These are phyloP conservation scores for Gracilaria caudata DNA, from an alignment of 23 red algal genomes.

Conservation along the genomic window DNA sequence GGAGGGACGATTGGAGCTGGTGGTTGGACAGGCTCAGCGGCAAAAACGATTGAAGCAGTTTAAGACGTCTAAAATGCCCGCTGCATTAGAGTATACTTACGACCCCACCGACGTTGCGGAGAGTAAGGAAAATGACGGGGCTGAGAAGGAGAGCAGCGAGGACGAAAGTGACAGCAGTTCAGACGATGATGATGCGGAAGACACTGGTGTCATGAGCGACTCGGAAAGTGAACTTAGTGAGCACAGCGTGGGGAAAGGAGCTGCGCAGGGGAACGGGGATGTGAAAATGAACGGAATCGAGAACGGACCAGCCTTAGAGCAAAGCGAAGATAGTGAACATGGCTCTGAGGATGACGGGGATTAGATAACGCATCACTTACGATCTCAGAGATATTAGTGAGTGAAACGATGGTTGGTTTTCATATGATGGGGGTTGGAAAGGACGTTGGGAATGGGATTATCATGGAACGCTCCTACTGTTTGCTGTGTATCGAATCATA, in stretches of 20 bases:
- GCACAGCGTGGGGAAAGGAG: neutral
- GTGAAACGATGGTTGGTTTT: neutral
- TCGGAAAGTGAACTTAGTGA: neutral
- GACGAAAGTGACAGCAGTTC: neutral
- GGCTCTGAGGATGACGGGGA: conserved; percentile 1
- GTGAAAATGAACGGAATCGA: conserved; percentile 19
- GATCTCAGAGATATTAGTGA: neutral
- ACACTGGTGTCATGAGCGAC: conserved; percentile 9
- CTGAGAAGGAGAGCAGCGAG: neutral
- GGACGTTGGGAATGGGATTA: neutral
- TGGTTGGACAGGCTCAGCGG: conserved; percentile 47
- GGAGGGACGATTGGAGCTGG: conserved; percentile 64
- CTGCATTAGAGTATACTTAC: conserved; percentile 5
- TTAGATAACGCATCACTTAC: neutral
- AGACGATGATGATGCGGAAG: neutral
- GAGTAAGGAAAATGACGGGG: neutral
- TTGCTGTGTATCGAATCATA: neutral
- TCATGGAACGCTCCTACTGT: neutral
- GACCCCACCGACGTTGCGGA: neutral
- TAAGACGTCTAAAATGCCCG: neutral
- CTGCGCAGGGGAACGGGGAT: conserved; percentile 10
- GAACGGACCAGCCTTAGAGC: neutral
- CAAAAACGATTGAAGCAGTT: conserved; percentile 35
- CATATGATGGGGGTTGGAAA: neutral
- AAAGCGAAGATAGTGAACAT: conserved; percentile 6